phyloP scores from a whole-genome alignment of 768 basidiomycete species.

The Candolleomyces eurysporus region DNA sequence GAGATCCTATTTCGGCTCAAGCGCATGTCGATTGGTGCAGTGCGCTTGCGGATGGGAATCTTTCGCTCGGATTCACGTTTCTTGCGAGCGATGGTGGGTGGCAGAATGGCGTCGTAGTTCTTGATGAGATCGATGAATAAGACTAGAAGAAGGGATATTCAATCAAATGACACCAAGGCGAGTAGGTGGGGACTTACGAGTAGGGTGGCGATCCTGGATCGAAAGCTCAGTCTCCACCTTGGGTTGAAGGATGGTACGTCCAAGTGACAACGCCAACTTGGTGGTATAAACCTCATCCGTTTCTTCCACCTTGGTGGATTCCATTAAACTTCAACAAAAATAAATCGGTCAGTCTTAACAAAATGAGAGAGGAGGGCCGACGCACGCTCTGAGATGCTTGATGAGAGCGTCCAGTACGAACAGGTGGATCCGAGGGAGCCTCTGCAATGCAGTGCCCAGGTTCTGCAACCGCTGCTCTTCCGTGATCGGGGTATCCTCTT shows the following conservation, averaged over 20 bases:
- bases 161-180: neutral
- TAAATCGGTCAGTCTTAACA: neutral
- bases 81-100: constrained; percentile 80
- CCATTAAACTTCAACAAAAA: constrained; percentile 55
- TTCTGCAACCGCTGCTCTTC: constrained; percentile 64
- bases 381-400: constrained; percentile 71
- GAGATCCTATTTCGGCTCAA: constrained; percentile 77
- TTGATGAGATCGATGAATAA: constrained; percentile 84
- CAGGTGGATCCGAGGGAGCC: constrained; percentile 75
- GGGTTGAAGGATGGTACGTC: constrained; percentile 75
- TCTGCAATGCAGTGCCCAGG: constrained; percentile 59
- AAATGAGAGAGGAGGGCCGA: constrained; percentile 9
- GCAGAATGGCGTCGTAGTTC: constrained; percentile 71
- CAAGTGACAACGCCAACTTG: constrained; percentile 85
- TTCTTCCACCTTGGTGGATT: constrained; percentile 68
- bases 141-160: constrained; percentile 37
- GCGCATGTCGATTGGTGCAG: constrained; percentile 85
- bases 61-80: constrained; percentile 86
- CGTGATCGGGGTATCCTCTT: constrained; percentile 47
- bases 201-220: constrained; percentile 88
- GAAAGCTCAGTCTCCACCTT: constrained; percentile 80
- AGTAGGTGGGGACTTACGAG: constrained; percentile 43
- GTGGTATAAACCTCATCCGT: constrained; percentile 75
- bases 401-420: constrained; percentile 78
- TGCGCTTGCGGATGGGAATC: constrained; percentile 80